Evolutionary conservation across 2,329 filamentous ascomycete genomes (phyloP), one percentile per base, ranked within the genome.

Genomic region (Sordariomycetes sp.): DNA sequence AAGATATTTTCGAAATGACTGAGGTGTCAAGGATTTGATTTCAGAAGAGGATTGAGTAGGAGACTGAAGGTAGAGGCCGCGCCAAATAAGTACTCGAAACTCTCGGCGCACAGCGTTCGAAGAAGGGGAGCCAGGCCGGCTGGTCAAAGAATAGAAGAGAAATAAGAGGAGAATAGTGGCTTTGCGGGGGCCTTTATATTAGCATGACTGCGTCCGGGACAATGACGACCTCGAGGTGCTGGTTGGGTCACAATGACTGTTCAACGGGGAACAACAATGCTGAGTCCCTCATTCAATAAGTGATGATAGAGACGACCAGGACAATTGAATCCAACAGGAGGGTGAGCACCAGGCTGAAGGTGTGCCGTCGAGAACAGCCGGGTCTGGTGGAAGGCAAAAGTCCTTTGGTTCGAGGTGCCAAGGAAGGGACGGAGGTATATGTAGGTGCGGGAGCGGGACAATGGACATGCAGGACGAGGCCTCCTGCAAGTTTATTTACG

Each of bases 401-500:
- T 12, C 8, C 17, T 10, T 50, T 50, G 45, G 3, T 50, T 24
- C 45, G 20, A 50, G 45, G 45, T 3, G 5, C 12, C 17, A 22
- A 50, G 45, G 8, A n/a, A 50, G 20, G 45, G 45, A 24, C 45
- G 34, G 53, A 24, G 35, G 25, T 36, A 36, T 39, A 39, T 39
- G 36, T 35, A 39, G 2, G n/a, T 13, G 42, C 25, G 42, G 25
- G 42, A 32, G 17, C 42, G 36, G 54, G n/a, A 56, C 24, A 34
- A 34, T 34, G 55, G 34, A 52, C 45, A 56, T 56, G 54, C 54
- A 56, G 39, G 42, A 42, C 35, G 24, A 22, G 55, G 22, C 28
- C 28, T 20, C 20, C 45, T 56, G 54, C 28, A 25, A 25, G 55
- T 52, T 56, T 56, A 56, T 52, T 45, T 56, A 56, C 28, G 36